Base-by-base conservation (phyloP, 805 yeast genomes). In the Pichia nakasei region DNA sequence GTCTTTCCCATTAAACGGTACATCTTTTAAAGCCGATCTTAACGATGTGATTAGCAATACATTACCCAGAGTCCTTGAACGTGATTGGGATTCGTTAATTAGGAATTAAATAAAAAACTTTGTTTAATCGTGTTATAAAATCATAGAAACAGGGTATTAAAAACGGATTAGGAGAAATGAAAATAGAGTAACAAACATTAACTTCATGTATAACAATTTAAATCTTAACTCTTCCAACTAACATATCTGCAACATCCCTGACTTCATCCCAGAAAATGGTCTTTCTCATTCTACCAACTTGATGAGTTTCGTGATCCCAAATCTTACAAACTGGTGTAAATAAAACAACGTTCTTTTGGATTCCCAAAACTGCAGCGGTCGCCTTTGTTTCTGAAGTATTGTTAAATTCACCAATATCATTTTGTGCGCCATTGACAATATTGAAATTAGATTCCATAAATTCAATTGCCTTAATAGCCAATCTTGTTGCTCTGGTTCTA, bases 221-320 rank as follows among this genome's bases (percentile, higher is more conserved):
- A 15, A 29, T 8, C 5, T 29, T 57, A 13, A 60, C 72, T 64
- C 94, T 78, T 34, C 91, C 93, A 35, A 83, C 95, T 61, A 91
- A 69, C 65, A 80, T 81, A 67, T 88, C 95, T 45, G 91, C 85
- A 59, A 85, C 76, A 40, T 80, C 82, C 58, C 94, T 75, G 41
- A 81, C 68, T 26, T 70, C 70, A 39, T 72, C 69, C 98, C 98
- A 93, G 65, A 84, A 87, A 40, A 88, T 81, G 46, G 70, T 67
- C 70, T 85, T 88, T 55, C 97, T 95, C 76, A 93, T 81, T 71
- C 99, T 82, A 63, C 70, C 76, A 20, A 66, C 70, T 32, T 85
- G 61, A 54, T 85, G 87, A 17, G 97, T 87, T 65, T 93, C 97
- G 59, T 69, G 82, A 59, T 89, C 95, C 66, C 85, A 89, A 52